Evolutionary conservation across 2,329 filamentous ascomycete genomes (phyloP), one percentile per base, ranked within the genome.

Genomic region (Arachnopeziza araneosa): DNA sequence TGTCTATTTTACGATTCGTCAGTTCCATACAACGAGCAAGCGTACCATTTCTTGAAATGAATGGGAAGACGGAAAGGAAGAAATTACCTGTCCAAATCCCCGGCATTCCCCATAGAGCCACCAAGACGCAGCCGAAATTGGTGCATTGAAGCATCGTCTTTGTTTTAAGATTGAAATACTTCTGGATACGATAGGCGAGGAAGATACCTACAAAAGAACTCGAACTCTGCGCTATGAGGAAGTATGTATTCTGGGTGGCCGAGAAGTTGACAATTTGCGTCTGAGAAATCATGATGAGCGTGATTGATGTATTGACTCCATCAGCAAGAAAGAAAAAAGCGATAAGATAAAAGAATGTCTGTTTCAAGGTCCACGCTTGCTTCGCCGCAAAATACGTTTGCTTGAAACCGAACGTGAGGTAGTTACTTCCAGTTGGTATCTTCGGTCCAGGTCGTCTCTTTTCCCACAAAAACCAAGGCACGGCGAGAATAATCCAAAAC

Each of bases 241-340:
- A 78, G 67, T 89, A 89, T 0, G 85, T 88, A 6, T 88, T 71
- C 54, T 84, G 79, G 24, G 89, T 74, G 1, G 84, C 86, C 67
- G 86, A 84, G 72, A 88, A 89, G 3, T 79, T 76, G 2, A 89
- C 84, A 4, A 88, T 80, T 44, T 78, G 77, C 64, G 88, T 88
- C 68, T 89, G 87, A 4, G 88, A 72, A 0, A 85, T 89, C 0
- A 75, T 78, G 32, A 89, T 84, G 23, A 89, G 85, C 0, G 87
- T 89, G 5, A 88, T 83, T 0, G 86, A 88, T 0, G 87, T 90
- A 70, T 89, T 89, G 36, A 89, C 76, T 1, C 83, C 85, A 71
- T 89, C 87, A n/a, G 84, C 86, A 0, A 89, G 79, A 1, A 89
- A 75, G 69, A 89, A 89, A 68, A 88, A 89, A 2, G 82, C 84